These are phyloP conservation scores for Leavenworthia alabamica DNA, from an alignment of 345 rosid species.

Conservation along the genomic window DNA sequence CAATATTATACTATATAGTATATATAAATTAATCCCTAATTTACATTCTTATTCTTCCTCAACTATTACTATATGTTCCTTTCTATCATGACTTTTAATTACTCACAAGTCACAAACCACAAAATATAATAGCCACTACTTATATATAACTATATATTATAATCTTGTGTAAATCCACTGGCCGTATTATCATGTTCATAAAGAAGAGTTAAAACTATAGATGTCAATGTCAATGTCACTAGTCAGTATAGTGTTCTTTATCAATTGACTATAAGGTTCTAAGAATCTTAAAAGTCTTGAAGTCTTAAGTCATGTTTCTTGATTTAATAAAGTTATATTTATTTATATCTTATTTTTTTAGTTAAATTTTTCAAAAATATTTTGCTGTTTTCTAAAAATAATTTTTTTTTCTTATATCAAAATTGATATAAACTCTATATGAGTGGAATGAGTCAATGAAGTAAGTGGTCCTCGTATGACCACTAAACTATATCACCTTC, in stretches of 20 bases:
- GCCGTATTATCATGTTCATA: not conserved
- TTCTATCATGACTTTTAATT: too few relatives aligned
- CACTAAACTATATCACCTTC: constrained; percentile 10
- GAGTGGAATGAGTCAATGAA: not conserved
- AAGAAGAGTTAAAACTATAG: not conserved
- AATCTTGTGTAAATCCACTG: not conserved
- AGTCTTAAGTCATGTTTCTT: not conserved
- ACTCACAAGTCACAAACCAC: not conserved
- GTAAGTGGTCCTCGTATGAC: constrained; percentile 30
- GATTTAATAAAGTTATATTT: not conserved
- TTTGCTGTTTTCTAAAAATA: not conserved
- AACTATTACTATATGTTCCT: not conserved
- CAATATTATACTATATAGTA: not conserved
- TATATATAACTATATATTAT: too few relatives aligned
- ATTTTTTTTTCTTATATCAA: not conserved
- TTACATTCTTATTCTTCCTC: not conserved
- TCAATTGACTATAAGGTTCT: not conserved
- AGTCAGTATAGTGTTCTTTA: not conserved
- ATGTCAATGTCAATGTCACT: not conserved
- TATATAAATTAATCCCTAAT: not conserved
- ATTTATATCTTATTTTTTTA: not conserved
- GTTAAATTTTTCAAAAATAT: not conserved
- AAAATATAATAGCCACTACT: not conserved
- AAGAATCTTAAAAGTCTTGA: too few relatives aligned
- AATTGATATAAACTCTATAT: not conserved